phyloP scores from a whole-genome alignment of 2,329 filamentous ascomycete genomes.

The Epichloe amarillans region DNA sequence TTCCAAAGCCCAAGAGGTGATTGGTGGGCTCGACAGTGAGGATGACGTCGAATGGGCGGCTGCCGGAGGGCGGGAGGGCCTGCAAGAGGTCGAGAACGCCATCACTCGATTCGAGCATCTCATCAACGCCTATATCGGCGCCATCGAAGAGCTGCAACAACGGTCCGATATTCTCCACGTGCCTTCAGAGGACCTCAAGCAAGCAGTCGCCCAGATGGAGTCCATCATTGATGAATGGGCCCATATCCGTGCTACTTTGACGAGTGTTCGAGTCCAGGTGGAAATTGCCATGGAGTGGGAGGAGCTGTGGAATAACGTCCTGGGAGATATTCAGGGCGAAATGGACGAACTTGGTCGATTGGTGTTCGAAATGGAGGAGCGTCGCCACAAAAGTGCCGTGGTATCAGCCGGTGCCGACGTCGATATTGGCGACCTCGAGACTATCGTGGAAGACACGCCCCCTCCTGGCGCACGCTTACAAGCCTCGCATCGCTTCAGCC shows the following conservation, averaged over 20 bases:
- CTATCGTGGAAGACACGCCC: slow-evolving; percentile 81
- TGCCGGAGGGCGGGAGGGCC: slow-evolving; percentile 66
- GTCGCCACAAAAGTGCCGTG: slow-evolving; percentile 66
- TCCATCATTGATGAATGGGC: slow-evolving; percentile 73
- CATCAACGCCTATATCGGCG: slow-evolving; percentile 81
- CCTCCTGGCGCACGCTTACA: slow-evolving; percentile 36
- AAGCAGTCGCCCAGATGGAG: slow-evolving; percentile 81
- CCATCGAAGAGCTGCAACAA: slow-evolving; percentile 82
- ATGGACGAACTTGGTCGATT: slow-evolving; percentile 64
- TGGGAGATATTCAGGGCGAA: slow-evolving; percentile 87
- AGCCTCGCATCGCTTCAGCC: slow-evolving; percentile 53
- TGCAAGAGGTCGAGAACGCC: slow-evolving; percentile 59
- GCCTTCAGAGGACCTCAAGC: slow-evolving; percentile 55
- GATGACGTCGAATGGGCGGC: slow-evolving; percentile 98
- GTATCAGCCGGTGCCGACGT: slow-evolving; percentile 47
- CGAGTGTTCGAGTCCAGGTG: slow-evolving; percentile 74
- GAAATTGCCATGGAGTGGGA: slow-evolving; percentile 99
- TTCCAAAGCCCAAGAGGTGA: slow-evolving; percentile 76
- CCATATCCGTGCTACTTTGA: slow-evolving; percentile 64
- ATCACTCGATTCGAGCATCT: slow-evolving; percentile 77
- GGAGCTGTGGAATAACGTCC: slow-evolving; percentile 84
- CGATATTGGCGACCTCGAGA: slow-evolving; percentile 83
- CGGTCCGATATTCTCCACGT: slow-evolving; percentile 64
- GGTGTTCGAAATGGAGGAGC: slow-evolving; percentile 97
- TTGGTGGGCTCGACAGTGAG: slow-evolving; percentile 79